Base-by-base conservation (phyloP, 129 eudicot species). In the Apium graveolens region DNA sequence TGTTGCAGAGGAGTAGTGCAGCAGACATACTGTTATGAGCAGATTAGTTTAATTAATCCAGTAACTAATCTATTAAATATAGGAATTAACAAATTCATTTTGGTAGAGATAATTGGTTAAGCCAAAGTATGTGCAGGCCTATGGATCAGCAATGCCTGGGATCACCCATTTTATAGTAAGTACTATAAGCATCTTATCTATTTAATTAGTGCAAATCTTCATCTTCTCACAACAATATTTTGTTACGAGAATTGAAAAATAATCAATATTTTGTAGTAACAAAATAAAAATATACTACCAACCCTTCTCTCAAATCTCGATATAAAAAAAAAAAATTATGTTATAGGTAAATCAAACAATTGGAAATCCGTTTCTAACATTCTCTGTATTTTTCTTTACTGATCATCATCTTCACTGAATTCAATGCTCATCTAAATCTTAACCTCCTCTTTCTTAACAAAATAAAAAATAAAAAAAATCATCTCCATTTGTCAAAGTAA, bases 141-240 rank as follows among this genome's bases (percentile, higher is more conserved):
- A 86, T 87, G 91, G 96, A 90, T 90, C 88, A 88, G 90, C 81
- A 88, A 84, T 80, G 96, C 88, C 91, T 87, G 77, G 96, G 92
- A 90, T 90, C 96, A 70, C 86, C 80, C 88, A 84, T 80, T 81
- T 80, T 82, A 8, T 57, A 57, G 0, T 10, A 53, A 69, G 37
- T 85, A 77, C 86, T 65, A 78, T 60, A 49, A 76, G 88, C 86
- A 82, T 81, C 88, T 26, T 55, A 55, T 21, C 11, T 21, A 55
- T 21, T 24, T 55, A 5, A 51, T 53, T 46, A 14, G 20, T 13
- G 20, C 51, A 13, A 5, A 14, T 13, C 6, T 46, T 46, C 3
- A 14, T 13, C 6, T 46, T 46, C 3, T 13, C 14, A 45, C 4
- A 53, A 53, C 9, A 55, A 57, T 24, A 7, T 0, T 57, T 24